These are phyloP conservation scores for Zea luxurians DNA, from an alignment of 176 grass and related monocot species.

Conservation along the genomic window DNA sequence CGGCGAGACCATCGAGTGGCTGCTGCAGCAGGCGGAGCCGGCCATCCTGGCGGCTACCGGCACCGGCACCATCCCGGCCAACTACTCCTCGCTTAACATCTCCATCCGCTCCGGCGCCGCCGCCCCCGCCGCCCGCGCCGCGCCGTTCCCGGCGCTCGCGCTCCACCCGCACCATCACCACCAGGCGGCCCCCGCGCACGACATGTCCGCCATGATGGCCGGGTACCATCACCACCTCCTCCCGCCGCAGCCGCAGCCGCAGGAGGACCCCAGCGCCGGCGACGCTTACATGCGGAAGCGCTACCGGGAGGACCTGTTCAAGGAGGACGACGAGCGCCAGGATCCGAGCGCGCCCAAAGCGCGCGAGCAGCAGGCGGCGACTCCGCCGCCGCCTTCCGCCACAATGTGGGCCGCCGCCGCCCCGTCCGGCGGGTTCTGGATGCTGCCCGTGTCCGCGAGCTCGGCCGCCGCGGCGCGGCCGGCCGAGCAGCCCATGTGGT, in stretches of 20 bases:
- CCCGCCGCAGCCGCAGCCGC: constrained; percentile 17
- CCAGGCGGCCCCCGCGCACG: constrained; percentile 36
- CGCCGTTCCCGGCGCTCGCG: constrained; percentile 42
- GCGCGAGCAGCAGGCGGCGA: constrained; percentile 46
- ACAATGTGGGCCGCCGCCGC: constrained; percentile 91
- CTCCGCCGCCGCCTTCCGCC: constrained; percentile 16
- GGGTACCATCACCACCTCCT: constrained; percentile 80
- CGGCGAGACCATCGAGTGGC: constrained; percentile 98
- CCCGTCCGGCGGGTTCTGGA: constrained; percentile 81
- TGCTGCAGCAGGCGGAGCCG: constrained; percentile 94
- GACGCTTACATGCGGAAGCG: constrained; percentile 73
- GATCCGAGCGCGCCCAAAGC: constrained; percentile 44
- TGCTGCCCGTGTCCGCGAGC: constrained; percentile 77
- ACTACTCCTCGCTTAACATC: constrained; percentile 85
- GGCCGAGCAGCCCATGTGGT: constrained; percentile 76
- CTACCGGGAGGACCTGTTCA: constrained; percentile 90
- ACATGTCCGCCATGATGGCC: constrained; percentile 74
- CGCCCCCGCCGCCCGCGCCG: constrained; percentile 34
- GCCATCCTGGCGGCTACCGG: constrained; percentile 92
- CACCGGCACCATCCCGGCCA: constrained; percentile 90
- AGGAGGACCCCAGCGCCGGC: constrained; percentile 36
- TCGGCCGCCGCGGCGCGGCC: constrained; percentile 45
- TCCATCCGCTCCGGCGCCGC: constrained; percentile 56
- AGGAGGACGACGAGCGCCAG: constrained; percentile 90
- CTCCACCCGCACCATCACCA: constrained; percentile 54